Percentiles rank a stretch among this genome's conserved stretches.
Evolutionary conservation across 495 filamentous ascomycete species (phyloP).

Genomic region (Antarctomyces pellizariae): DNA sequence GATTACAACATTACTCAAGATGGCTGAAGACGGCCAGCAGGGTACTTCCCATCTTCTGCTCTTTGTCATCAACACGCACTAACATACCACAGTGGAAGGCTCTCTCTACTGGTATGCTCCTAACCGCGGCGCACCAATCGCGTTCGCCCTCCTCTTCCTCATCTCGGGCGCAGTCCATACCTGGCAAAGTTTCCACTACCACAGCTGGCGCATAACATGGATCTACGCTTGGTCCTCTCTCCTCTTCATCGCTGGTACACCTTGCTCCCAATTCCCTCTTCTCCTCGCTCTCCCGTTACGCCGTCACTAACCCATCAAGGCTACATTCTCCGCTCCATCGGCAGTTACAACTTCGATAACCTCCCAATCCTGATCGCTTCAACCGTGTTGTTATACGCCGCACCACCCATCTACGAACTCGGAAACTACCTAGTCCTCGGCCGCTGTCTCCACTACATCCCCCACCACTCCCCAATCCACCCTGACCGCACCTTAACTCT

Average conservation of each 20-base stretch:
- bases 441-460: conserved; percentile 55
- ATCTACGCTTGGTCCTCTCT: conserved; percentile 27
- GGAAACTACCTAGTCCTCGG: conserved; percentile 58
- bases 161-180: not conserved
- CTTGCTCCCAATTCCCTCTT: conserved; percentile 17
- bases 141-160: conserved; percentile 40
- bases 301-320: conserved; percentile 34
- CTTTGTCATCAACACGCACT: no score
- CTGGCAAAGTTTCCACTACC: conserved; percentile 15
- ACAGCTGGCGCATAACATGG: conserved; percentile 27
- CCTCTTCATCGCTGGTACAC: conserved; percentile 18
- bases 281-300: conserved; percentile 18
- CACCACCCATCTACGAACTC: conserved; percentile 50
- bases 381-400: conserved; percentile 34
- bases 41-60: no score
- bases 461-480: conserved; percentile 54
- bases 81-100: conserved; percentile 22
- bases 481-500: conserved; percentile 53
- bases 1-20: no score
- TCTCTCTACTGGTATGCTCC: conserved; percentile 53
- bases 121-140: conserved; percentile 45
- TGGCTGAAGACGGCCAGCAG: no score
- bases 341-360: conserved; percentile 33
- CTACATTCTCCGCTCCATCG: conserved; percentile 31
- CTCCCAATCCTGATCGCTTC: conserved; percentile 33